phyloP scores from a whole-genome alignment of 2,329 filamentous ascomycete genomes.

The Cytospora schulzeri region DNA sequence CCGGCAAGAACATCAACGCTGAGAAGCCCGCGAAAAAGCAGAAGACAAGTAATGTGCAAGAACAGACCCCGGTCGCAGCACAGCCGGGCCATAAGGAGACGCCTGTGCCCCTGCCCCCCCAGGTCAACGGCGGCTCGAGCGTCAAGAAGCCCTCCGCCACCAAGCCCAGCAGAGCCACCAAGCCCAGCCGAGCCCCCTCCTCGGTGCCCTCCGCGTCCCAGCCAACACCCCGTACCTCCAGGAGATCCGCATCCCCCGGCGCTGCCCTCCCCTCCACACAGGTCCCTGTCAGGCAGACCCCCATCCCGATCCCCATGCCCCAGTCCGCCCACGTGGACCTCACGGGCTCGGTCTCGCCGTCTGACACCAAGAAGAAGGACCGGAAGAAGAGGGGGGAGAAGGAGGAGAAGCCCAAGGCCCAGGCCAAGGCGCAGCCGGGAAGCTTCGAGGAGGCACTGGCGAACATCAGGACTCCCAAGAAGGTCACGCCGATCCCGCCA shows the following conservation, averaged over 20 bases:
- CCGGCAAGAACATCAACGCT: slow-evolving; percentile 26
- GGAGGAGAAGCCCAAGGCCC: slow-evolving; percentile 3
- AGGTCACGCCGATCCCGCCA: slow-evolving; percentile 16
- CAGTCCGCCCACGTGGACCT: background rate
- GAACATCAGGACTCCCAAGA: slow-evolving; percentile 8
- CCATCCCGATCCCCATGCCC: slow-evolving; percentile 15
- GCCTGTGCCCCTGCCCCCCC: slow-evolving; percentile 25
- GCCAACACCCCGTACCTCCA: slow-evolving; percentile 1
- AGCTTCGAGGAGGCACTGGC: background rate
- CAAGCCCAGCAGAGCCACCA: slow-evolving; percentile 5
- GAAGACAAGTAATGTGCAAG: slow-evolving; percentile 23
- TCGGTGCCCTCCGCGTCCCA: slow-evolving; percentile 27
- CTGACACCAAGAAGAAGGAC: slow-evolving; percentile 17
- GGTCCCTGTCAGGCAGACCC: slow-evolving; percentile 17
- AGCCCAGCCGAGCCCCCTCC: slow-evolving; percentile 1
- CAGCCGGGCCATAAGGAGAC: slow-evolving; percentile 20
- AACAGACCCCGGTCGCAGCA: slow-evolving; percentile 14
- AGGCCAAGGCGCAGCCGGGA: background rate
- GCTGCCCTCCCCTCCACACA: slow-evolving; percentile 20
- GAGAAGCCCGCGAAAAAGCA: slow-evolving; percentile 28
- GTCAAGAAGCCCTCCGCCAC: background rate
- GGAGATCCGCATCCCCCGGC: slow-evolving; percentile 19
- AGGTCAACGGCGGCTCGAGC: background rate
- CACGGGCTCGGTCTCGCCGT: background rate
- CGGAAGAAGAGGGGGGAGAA: slow-evolving; percentile 18